These are phyloP conservation scores for Jamesozyma spencerorum DNA, from an alignment of 805 yeast species.

Conservation along the genomic window DNA sequence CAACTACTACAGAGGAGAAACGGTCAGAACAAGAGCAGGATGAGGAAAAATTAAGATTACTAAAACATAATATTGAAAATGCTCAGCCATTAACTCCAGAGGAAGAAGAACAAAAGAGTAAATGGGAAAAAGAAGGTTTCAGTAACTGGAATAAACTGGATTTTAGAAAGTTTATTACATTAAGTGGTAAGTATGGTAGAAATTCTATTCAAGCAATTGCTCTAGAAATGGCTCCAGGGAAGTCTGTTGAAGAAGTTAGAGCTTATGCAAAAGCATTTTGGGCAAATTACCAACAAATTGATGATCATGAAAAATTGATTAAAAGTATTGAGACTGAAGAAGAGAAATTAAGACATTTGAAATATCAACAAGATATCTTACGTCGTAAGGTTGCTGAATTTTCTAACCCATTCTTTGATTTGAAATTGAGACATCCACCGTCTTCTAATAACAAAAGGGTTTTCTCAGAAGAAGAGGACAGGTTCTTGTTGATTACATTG, in stretches of 20 bases:
- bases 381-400: conserved; percentile 64
- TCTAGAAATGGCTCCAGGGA: conserved; percentile 65
- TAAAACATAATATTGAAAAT: conserved; percentile 62
- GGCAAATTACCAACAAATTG: conserved; percentile 68
- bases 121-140: conserved; percentile 59
- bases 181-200: conserved; percentile 77
- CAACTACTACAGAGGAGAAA: conserved; percentile 26
- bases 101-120: conserved; percentile 55
- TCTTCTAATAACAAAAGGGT: conserved; percentile 43
- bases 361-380: conserved; percentile 70
- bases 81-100: conserved; percentile 78
- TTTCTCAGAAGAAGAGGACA: conserved; percentile 84
- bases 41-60: conserved; percentile 41
- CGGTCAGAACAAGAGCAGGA: conserved; percentile 36
- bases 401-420: conserved; percentile 74
- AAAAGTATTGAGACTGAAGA: conserved; percentile 83
- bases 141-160: conserved; percentile 82
- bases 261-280: conserved; percentile 77
- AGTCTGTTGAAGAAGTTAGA: conserved; percentile 68
- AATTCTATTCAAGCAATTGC: conserved; percentile 64
- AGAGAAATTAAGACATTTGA: conserved; percentile 58
- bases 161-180: conserved; percentile 68
- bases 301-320: conserved; percentile 79
- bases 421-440: conserved; percentile 65
- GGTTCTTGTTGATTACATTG: conserved; percentile 73